Base-by-base conservation (phyloP, 768 basidiomycete species). In the Hypsizygus marmoreus region DNA sequence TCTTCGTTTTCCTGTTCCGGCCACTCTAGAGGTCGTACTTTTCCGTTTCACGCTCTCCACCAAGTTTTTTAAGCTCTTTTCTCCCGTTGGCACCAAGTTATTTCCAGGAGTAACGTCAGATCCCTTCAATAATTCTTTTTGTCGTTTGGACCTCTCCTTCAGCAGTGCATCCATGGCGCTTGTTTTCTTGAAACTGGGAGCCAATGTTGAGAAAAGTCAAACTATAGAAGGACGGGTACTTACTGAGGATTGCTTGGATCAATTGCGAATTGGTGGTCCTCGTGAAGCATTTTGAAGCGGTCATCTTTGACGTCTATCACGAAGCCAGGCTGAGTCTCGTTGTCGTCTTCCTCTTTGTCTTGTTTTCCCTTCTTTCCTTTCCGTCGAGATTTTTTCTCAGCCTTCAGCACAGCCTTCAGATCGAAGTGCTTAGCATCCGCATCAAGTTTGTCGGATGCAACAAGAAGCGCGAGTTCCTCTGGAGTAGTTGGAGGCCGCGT, bases 191-290 rank as follows among this genome's bases (percentile, higher is more conserved):
- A 88, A 98, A 45, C 94, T 97, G 14, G 47, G 36, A 25, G 38
- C 47, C 20, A 17, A 41, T n/a, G n/a, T n/a, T n/a, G n/a, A 47
- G 28, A 22, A 51, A 16, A 53, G 43, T 46, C 45, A 47, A 41
- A 20, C 25, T 8, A 25, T 25, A 11, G 26, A 45, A 2, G 24
- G 14, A 25, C 51, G 34, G 23, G 8, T 9, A 76, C 93, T 53
- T 60, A 97, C 95, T 85, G 90, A 62, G 95, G 93, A 68, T 97
- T 90, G 42, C 82, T 89, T 14, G 97, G 95, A 65, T 99, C 97
- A 54, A 99, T 94, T 0, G 95, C 95, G 54, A 91, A 98, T 24
- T 85, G 80, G 57, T 91, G 84, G 59, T 97, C 88, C 55, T 97
- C 91, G 57, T 93, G 88, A 33, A 98, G 60, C 16, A 79, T 85